Percentiles rank a stretch among this genome's conserved stretches.
phyloP scores from a whole-genome alignment of 2,329 filamentous ascomycete genomes.

The Fusarium pseudograminearum region DNA sequence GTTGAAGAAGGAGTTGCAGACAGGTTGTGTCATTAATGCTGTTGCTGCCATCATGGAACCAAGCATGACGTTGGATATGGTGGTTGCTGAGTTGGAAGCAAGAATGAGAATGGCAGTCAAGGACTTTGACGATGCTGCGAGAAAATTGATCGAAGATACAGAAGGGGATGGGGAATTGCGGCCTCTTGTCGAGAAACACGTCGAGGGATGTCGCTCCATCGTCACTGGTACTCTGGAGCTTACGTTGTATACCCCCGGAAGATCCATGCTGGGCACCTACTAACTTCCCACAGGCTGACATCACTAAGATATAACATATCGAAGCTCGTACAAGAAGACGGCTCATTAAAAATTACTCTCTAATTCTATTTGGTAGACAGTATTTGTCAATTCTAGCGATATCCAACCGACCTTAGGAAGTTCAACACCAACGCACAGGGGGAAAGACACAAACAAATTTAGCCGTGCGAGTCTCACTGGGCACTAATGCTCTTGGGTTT shows the following conservation, averaged over 20 bases:
- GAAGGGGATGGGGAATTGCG: constrained; percentile 22
- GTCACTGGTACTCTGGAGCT: constrained; percentile 52
- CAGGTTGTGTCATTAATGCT: constrained; percentile 48
- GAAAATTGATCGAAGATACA: constrained; percentile 19
- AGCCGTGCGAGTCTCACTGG: neutral
- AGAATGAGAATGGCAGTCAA: constrained; percentile 42
- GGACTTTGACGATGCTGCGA: constrained; percentile 44
- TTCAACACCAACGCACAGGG: neutral
- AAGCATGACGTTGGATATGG: constrained; percentile 39
- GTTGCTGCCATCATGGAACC: constrained; percentile 45
- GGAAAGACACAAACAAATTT: neutral
- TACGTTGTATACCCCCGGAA: constrained; percentile 44
- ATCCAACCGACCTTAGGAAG: neutral
- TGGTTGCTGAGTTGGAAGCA: constrained; percentile 40
- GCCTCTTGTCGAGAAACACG: constrained; percentile 39
- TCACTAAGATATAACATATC: constrained; percentile 52
- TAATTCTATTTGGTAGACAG: constrained; percentile 25
- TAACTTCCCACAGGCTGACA: constrained; percentile 43
- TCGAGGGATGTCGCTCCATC: constrained; percentile 49
- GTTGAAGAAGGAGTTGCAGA: constrained; percentile 50
- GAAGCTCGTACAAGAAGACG: constrained; percentile 49
- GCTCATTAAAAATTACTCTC: constrained; percentile 51
- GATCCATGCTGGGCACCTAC: neutral
- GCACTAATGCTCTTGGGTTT: constrained; percentile 41
- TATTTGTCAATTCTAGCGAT: neutral